phyloP scores from a whole-genome alignment of 768 basidiomycete species.

The Gelatoporia subvermispora region DNA sequence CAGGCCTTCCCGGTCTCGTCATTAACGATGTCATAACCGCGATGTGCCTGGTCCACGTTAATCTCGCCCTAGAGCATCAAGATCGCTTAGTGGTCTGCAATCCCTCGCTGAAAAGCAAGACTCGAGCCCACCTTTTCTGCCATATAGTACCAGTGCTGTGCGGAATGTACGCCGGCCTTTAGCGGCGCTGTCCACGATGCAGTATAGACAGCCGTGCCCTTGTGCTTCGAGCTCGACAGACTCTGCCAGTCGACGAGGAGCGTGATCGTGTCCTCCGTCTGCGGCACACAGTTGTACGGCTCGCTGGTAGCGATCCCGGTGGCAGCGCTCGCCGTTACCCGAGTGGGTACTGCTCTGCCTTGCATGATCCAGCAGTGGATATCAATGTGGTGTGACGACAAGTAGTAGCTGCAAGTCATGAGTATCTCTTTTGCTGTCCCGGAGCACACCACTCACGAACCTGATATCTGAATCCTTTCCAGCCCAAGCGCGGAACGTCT shows the following conservation, averaged over 20 bases:
- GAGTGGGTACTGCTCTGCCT: conserved; percentile 69
- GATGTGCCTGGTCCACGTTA: conserved; percentile 87
- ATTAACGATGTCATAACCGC: conserved; percentile 85
- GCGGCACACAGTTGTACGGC: conserved; percentile 80
- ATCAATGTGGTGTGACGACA: conserved; percentile 93
- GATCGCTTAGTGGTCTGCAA: neutral
- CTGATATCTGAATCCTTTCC: conserved; percentile 93
- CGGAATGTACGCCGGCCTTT: conserved; percentile 84
- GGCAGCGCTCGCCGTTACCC: conserved; percentile 87
- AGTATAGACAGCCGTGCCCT: conserved; percentile 87
- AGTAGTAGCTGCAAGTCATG: conserved; percentile 65
- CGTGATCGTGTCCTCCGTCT: conserved; percentile 94
- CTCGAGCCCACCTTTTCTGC: conserved; percentile 63
- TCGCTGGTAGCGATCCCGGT: conserved; percentile 87
- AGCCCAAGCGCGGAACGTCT: conserved; percentile 94
- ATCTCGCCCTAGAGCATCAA: conserved; percentile 68
- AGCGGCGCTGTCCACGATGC: conserved; percentile 93
- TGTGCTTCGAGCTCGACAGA: conserved; percentile 64
- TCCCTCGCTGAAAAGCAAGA: neutral
- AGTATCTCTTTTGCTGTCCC: neutral
- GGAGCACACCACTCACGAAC: conserved; percentile 26
- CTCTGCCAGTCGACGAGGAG: conserved; percentile 94
- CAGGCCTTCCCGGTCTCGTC: conserved; percentile 82
- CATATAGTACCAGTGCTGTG: conserved; percentile 95
- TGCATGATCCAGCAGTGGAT: conserved; percentile 84